Base-by-base conservation (phyloP, 768 basidiomycete genomes). In the Boletus tylopilopsis region DNA sequence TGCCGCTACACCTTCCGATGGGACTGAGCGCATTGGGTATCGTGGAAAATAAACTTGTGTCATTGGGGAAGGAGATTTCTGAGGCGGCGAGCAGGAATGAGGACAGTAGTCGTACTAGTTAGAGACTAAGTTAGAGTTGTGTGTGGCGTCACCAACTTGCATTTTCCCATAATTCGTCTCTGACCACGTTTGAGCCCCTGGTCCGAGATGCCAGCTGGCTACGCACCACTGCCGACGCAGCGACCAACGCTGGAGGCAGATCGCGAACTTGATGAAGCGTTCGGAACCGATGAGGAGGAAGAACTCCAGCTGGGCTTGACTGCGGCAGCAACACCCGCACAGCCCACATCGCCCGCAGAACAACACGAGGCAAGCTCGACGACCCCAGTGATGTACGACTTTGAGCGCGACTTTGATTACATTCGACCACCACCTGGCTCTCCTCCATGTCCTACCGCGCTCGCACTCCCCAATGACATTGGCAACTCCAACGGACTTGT, bases 201-300 rank as follows among this genome's bases (percentile, higher is more conserved):
- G 25, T 19, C 42, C 35, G 25, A 49, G 32, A 81, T 83, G 76
- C 67, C 76, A 55, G 67, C 68, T 27, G 73, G 75, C 29, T 85
- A 86, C 59, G 67, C 78, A 18, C 74, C 76, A 27, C 68, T 85
- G 18, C 75, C 77, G 40, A 78, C 75, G 61, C 71, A 68, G 41
- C 72, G 66, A 35, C 72, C 73, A 64, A 67, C 73, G 37, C 74
- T 73, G 40, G 65, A 70, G 44, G 71, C 71, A 23, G 73, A 75
- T 45, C 73, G 77, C 54, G 89, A 91, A 67, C 79, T 92, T 62
- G 80, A 88, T 59, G 89, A 84, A 25, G 85, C 90, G 1, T 92
- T 92, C 56, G 85, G 73, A 6, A 75, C 77, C 27, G 81, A 84
- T 49, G 75, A 79, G 23, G 74, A 77, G 9, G 64, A 68, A 11